Evolutionary conservation across 2,329 filamentous ascomycete species (phyloP), one percentile per base, ranked within the genome.

Genomic region (Sporothrix pallida): DNA sequence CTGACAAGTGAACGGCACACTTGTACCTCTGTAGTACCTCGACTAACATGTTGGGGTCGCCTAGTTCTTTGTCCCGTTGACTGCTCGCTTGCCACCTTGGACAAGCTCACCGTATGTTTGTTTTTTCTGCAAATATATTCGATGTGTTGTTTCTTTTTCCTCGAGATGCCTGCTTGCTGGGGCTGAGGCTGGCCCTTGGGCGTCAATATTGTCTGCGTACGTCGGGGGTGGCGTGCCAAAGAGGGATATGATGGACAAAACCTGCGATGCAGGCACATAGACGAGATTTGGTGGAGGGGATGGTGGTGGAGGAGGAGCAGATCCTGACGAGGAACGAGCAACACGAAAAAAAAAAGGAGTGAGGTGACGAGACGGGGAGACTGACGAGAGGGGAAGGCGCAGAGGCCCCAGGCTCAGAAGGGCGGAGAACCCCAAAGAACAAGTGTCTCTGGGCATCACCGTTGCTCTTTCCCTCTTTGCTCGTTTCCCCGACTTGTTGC

Each of bases 211-310:
- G 46, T 5, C 44, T 68, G 65, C 65, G 20, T 7, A 9, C 31
- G 63, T 56, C 8, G 50, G 50, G 68, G 67, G 50, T 54, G 50
- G 68, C 50, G 68, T 42, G 50, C 48, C n/a, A 23, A 70, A 58
- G 17, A 58, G 52, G 48, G 48, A 70, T 50, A 70, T 37, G 65
- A 68, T 68, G 44, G 65, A 52, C 65, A 52, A 3, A 5, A 20
- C 6, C 37, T 20, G 5, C 1, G 31, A 13, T 20, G 17, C 37
- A n/a, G 60, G 8, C 60, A 20, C 37, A n/a, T 20, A 63, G 60
- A 63, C 37, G 56, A 60, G 26, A 60, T 46, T 37, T 5, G 60
- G 63, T 20, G 23, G 42, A 50, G 12, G 42, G 1, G 44, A 9
- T 9, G 42, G n/a, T 56, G 15, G 13, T 10, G 56, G 13, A 31